Base-by-base conservation (phyloP, 2,329 filamentous ascomycete species). In the Fusarium mangiferae region DNA sequence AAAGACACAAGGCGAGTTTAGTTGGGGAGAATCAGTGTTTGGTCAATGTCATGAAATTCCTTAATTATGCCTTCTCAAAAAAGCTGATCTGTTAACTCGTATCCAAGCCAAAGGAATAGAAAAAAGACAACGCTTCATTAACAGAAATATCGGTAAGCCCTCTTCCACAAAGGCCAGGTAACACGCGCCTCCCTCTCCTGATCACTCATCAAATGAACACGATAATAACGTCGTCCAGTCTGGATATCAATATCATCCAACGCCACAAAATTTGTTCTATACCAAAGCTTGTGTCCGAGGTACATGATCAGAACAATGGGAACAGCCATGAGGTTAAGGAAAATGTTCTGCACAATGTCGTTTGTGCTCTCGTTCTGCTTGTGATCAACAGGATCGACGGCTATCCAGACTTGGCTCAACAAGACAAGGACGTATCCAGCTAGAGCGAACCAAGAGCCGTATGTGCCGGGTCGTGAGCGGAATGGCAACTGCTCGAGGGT, bases 391-490 rank as follows among this genome's bases (percentile, higher is more conserved):
- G 95, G 95, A 78, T 91, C 94, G 6, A 93, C 90, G 26, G 93
- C 94, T 51, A 92, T 91, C 93, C 94, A 98, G 84, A 97, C 95
- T 81, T 98, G 95, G 3, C 93, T 93, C 52, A 92, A 79, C 24
- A 98, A 86, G 24, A 97, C 90, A 36, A 96, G 83, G 20, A 87
- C 64, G 82, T 97, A 97, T 79, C 97, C 90, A 36, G 85, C 72
- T 52, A 98, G 86, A 24, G 95, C 95, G 39, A 96, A 75, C 87
- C 91, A 98, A 3, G 94, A 96, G 8, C 95, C 96, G 14, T 88
- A 75, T 12, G 96, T 85, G 65, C 95, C 95, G 6, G 92, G 89
- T 79, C 96, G 93, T 2, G 93, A 93, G 42, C 84, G 86, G 85
- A 96, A 98, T 14, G 95, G 93, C 9, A 98, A 87, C 76, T 97